These are phyloP conservation scores for Grosmannia penicillata DNA, from an alignment of 2,329 filamentous ascomycete species.

Conservation along the genomic window DNA sequence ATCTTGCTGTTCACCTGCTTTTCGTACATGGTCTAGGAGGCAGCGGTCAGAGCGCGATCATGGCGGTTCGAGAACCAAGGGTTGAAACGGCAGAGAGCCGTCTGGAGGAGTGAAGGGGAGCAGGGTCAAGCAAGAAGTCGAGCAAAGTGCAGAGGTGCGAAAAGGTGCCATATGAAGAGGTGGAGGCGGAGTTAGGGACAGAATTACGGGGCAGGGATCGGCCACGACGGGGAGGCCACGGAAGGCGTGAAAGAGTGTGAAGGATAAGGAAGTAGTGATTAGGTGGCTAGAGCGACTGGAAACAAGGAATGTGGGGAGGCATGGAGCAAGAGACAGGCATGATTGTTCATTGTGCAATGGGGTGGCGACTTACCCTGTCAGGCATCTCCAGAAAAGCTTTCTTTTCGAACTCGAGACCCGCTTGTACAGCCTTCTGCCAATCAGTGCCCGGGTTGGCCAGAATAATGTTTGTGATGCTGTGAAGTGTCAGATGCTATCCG, in stretches of 20 bases:
- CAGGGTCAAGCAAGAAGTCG: too few species aligned
- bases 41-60: too few species aligned
- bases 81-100: too few species aligned
- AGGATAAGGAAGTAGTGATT: not conserved
- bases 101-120: too few species aligned
- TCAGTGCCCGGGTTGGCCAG: constrained; percentile 28
- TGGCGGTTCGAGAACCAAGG: too few species aligned
- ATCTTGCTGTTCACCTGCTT: constrained; percentile 28
- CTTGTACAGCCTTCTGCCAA: constrained; percentile 23
- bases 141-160: too few species aligned
- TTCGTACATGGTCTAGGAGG: constrained; percentile 27
- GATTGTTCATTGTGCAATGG: constrained; percentile 6
- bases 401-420: constrained; percentile 31
- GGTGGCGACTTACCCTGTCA: constrained; percentile 28
- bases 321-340: too few species aligned
- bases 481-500: not conserved
- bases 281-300: not conserved
- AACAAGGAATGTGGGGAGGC: not conserved
- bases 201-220: not conserved
- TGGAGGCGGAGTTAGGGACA: too few species aligned
- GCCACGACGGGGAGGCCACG: not conserved
- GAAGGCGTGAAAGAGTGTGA: not conserved
- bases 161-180: too few species aligned
- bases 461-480: constrained; percentile 35
- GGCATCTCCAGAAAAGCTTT: constrained; percentile 28